Conservation (phyloP, 805 yeast genomes). For the Kazachstania africana region DNA sequence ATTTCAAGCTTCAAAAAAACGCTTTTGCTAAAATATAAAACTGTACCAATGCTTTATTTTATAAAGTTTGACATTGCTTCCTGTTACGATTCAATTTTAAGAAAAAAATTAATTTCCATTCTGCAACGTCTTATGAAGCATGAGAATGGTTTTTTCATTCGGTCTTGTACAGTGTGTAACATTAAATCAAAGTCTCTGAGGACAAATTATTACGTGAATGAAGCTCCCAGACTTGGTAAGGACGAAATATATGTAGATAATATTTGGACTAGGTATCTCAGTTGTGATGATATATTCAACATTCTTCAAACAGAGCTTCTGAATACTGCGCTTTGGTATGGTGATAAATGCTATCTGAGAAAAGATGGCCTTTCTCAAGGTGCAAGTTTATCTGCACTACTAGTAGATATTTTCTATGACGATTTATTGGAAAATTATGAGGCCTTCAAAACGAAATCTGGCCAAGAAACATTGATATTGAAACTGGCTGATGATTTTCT, state of each 20-base stretch:
- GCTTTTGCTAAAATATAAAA: constrained; percentile 8
- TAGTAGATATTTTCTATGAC: constrained; percentile 68
- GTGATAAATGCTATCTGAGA: constrained; percentile 32
- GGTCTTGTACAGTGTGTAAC: constrained; percentile 11
- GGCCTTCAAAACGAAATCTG: constrained; percentile 19
- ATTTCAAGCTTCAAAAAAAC: constrained; percentile 29
- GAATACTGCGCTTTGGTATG: constrained; percentile 35
- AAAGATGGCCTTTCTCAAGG: constrained; percentile 78
- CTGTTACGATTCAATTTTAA: constrained; percentile 68
- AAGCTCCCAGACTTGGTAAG: constrained; percentile 5
- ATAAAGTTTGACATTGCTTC: constrained; percentile 66
- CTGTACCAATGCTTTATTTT: constrained; percentile 32
- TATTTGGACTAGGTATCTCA: constrained; percentile 27
- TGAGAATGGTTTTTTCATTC: constrained; percentile 22
- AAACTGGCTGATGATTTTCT: constrained; percentile 81
- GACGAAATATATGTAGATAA: constrained; percentile 25
- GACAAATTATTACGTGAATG: constrained; percentile 12
- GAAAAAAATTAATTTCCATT: constrained; percentile 28
- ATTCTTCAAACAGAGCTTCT: constrained; percentile 42
- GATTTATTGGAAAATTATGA: constrained; percentile 33
- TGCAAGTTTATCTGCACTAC: constrained; percentile 55
- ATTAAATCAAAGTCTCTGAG: constrained; percentile 9
- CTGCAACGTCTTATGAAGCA: constrained; percentile 13
- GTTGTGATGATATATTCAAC: constrained; percentile 33
- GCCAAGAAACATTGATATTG: constrained; percentile 31